Evolutionary conservation across 1,139 yeast species (phyloP).

Genomic region (Meyerozyma sp.): DNA sequence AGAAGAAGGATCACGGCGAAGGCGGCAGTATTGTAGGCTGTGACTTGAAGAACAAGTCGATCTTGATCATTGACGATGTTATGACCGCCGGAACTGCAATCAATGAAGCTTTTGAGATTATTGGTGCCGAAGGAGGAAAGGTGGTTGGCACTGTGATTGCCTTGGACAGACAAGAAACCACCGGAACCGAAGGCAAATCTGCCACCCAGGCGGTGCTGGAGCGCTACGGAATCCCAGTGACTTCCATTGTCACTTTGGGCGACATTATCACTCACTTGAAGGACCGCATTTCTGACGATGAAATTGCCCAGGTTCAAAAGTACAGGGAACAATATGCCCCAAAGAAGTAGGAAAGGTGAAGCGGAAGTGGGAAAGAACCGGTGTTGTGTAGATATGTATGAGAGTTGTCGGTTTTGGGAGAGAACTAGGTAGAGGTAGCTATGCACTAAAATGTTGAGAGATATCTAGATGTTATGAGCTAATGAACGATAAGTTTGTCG

Average conservation of each 20-base stretch:
- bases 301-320: constrained; percentile 50
- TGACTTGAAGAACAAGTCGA: constrained; percentile 59
- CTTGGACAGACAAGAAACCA: constrained; percentile 89
- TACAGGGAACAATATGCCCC: constrained; percentile 56
- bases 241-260: constrained; percentile 69
- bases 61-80: constrained; percentile 90
- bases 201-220: constrained; percentile 79
- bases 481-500: no score
- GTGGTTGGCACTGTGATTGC: constrained; percentile 87
- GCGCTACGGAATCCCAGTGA: constrained; percentile 73
- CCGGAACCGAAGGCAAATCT: constrained; percentile 59
- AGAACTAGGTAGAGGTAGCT: no score
- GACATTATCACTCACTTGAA: constrained; percentile 66
- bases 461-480: no score
- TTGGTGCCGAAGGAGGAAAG: constrained; percentile 61
- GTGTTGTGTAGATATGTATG: background rate
- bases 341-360: constrained; percentile 7
- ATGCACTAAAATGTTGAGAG: no score
- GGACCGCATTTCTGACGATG: constrained; percentile 48
- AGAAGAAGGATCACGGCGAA: constrained; percentile 97
- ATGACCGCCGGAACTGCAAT: constrained; percentile 99
- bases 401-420: background rate
- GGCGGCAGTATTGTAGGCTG: constrained; percentile 95
- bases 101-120: constrained; percentile 85
- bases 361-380: no score